Conservation (phyloP, 148 eudicot species). For the Linanthus parryae region DNA sequence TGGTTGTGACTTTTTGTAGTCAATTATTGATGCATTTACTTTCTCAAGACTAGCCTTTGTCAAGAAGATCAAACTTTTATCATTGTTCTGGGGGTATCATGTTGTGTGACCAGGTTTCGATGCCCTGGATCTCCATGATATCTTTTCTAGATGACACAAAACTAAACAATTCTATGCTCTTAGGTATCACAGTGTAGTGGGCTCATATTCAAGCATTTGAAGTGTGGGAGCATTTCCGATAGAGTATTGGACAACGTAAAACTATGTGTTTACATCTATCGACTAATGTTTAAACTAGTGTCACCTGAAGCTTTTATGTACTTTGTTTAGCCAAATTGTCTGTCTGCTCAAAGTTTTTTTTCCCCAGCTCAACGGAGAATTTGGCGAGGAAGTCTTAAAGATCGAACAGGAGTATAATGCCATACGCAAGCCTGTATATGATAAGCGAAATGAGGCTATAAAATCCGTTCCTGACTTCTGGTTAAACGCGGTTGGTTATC, state of each 20-base stretch:
- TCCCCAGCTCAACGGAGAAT: slow-evolving; percentile 80
- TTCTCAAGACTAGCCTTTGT: too few species aligned
- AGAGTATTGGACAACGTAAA: neutral
- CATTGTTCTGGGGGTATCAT: too few species aligned
- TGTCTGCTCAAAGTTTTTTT: neutral
- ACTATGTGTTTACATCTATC: too few species aligned
- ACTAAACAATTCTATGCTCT: too few species aligned
- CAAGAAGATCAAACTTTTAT: too few species aligned
- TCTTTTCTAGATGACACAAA: too few species aligned
- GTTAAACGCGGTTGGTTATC: slow-evolving; percentile 76
- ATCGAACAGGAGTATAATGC: slow-evolving; percentile 84
- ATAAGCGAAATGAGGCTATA: slow-evolving; percentile 66
- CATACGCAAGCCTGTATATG: slow-evolving; percentile 84
- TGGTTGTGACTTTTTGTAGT: too few species aligned
- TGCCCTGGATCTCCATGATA: too few species aligned
- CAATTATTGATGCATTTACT: too few species aligned
- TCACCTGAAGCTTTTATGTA: neutral
- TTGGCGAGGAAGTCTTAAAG: slow-evolving; percentile 84
- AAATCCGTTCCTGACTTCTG: slow-evolving; percentile 89
- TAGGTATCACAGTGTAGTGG: too few species aligned
- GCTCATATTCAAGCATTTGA: neutral
- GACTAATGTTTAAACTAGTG: neutral
- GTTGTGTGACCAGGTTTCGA: too few species aligned
- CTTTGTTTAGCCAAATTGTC: neutral
- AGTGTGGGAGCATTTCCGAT: neutral